Evolutionary conservation across 2,329 filamentous ascomycete species (phyloP).

Genomic region (Scedosporium minutisporum): DNA sequence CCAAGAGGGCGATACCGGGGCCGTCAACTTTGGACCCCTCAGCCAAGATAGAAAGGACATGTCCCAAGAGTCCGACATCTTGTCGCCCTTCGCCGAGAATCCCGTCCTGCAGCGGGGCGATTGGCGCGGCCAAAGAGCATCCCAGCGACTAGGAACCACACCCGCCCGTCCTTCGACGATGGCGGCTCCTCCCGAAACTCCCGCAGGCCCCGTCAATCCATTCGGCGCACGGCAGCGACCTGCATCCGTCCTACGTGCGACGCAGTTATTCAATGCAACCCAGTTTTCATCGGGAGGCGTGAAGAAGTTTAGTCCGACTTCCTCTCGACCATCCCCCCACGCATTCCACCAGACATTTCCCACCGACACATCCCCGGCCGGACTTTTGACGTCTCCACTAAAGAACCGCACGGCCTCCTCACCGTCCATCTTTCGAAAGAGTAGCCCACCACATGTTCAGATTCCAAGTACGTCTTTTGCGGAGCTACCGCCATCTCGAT

Average conservation of each 20-base stretch:
- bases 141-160: constrained; percentile 19
- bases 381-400: constrained; percentile 36
- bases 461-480: neutral
- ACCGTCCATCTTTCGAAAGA: constrained; percentile 16
- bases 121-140: constrained; percentile 26
- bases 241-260: constrained; percentile 14
- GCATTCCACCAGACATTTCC: constrained; percentile 1
- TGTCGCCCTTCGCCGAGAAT: constrained; percentile 12
- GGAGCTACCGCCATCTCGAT: neutral
- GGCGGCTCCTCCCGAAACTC: constrained; percentile 34
- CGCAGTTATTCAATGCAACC: constrained; percentile 47
- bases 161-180: constrained; percentile 19
- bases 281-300: constrained; percentile 40
- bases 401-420: constrained; percentile 38
- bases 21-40: constrained; percentile 33
- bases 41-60: constrained; percentile 25
- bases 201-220: constrained; percentile 36
- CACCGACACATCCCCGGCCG: constrained; percentile 1
- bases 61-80: constrained; percentile 29
- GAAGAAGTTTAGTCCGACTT: constrained; percentile 44
- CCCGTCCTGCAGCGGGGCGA: constrained; percentile 18
- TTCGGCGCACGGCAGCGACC: constrained; percentile 20
- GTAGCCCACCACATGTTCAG: constrained; percentile 16
- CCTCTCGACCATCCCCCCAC: constrained; percentile 44
- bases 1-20: constrained; percentile 39